Conservation (phyloP, 257 asterid species). For the Nicotiana paniculata region DNA sequence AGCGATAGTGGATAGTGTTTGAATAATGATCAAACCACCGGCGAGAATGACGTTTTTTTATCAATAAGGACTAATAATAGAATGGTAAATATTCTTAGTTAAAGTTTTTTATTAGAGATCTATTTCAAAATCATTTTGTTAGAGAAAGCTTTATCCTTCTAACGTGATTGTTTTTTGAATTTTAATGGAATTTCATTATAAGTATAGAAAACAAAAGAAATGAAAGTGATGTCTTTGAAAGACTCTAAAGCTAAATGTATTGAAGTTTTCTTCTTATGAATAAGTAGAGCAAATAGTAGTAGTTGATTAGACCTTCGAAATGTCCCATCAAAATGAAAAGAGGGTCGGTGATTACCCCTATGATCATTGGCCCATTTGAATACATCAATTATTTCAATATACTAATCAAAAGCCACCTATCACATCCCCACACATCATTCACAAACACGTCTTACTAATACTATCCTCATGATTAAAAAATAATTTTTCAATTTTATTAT, state of each 20-base stretch:
- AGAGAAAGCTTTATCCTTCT: too few species aligned
- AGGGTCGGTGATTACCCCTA: conserved; percentile 7
- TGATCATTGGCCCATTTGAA: conserved; percentile 9
- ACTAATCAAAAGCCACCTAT: background rate
- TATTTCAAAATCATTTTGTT: too few species aligned
- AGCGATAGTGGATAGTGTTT: too few species aligned
- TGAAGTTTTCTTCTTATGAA: background rate
- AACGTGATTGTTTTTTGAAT: too few species aligned
- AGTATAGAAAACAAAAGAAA: too few species aligned
- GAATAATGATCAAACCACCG: too few species aligned
- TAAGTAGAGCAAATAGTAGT: background rate
- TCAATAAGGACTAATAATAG: too few species aligned
- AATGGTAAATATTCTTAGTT: too few species aligned
- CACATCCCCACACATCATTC: background rate
- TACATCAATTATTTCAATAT: background rate
- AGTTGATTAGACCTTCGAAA: conserved; percentile 5
- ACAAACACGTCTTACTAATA: background rate
- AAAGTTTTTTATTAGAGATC: too few species aligned
- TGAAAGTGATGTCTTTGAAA: background rate
- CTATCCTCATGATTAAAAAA: background rate
- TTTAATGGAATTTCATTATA: too few species aligned
- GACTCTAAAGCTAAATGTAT: background rate
- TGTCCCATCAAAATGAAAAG: conserved; percentile 15
- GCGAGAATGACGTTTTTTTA: too few species aligned
- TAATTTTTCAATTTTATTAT: background rate